Conservation (phyloP, 768 basidiomycete species). For the Lactifluus rugatus region DNA sequence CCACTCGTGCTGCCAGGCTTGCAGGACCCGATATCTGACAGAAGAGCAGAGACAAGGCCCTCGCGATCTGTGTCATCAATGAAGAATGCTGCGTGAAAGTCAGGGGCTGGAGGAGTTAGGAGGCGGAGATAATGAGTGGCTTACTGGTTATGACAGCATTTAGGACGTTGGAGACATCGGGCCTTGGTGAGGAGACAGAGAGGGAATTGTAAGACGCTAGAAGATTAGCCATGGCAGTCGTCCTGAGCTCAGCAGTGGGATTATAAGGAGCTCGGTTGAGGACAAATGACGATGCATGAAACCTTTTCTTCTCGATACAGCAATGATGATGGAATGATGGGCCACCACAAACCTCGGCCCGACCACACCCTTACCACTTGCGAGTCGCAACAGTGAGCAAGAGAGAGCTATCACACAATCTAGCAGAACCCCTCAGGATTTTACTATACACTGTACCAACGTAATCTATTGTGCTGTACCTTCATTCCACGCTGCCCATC, state of each 20-base stretch:
- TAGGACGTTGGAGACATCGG: conserved; percentile 39
- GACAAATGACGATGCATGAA: conserved; percentile 7
- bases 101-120: conserved; percentile 33
- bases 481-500: too few relatives aligned
- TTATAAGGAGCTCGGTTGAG: background rate
- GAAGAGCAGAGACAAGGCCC: background rate
- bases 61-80: conserved; percentile 1
- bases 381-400: too few relatives aligned
- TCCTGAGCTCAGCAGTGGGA: background rate
- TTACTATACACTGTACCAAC: too few relatives aligned
- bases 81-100: conserved; percentile 35
- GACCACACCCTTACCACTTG: too few relatives aligned
- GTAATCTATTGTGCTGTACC: too few relatives aligned
- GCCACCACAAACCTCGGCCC: background rate
- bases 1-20: conserved; percentile 10
- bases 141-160: conserved; percentile 43
- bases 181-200: conserved; percentile 10
- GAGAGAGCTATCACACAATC: too few relatives aligned
- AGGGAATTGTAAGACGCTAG: conserved; percentile 37
- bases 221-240: conserved; percentile 35
- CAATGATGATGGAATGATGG: background rate
- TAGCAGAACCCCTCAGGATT: too few relatives aligned
- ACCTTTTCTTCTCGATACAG: background rate
- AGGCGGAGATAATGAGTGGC: conserved; percentile 1
- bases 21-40: conserved; percentile 8